phyloP scores from a whole-genome alignment of 495 filamentous ascomycete species.

The Aspergillus ellipticus region DNA sequence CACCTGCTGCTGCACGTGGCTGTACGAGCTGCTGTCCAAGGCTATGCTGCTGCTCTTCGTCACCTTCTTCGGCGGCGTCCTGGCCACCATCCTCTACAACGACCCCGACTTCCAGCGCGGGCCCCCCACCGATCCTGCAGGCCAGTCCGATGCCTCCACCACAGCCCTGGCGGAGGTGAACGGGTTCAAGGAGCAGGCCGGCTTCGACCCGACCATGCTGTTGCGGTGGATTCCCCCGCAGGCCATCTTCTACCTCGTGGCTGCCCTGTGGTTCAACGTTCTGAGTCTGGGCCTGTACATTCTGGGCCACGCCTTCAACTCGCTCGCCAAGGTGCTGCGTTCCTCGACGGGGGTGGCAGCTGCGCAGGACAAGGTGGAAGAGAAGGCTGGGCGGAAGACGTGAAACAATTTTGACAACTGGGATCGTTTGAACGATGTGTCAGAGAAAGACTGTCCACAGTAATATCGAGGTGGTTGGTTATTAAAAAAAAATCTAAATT shows the following conservation, averaged over 20 bases:
- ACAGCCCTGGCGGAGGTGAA: slow-evolving; percentile 6
- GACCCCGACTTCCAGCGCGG: slow-evolving; percentile 4
- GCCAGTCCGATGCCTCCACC: background rate
- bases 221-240: slow-evolving; percentile 12
- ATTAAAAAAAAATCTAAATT: too few species aligned
- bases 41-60: slow-evolving; percentile 11
- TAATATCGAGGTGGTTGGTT: too few species aligned
- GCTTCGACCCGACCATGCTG: slow-evolving; percentile 9
- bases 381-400: background rate
- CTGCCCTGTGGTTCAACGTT: slow-evolving; percentile 14
- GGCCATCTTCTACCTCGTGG: slow-evolving; percentile 10
- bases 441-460: too few species aligned
- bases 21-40: slow-evolving; percentile 15
- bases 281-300: slow-evolving; percentile 15
- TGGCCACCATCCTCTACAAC: slow-evolving; percentile 11
- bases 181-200: slow-evolving; percentile 11
- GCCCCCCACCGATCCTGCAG: background rate
- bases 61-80: slow-evolving; percentile 14
- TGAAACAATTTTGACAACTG: too few species aligned
- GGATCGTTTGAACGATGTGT: too few species aligned
- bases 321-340: background rate
- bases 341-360: background rate
- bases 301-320: slow-evolving; percentile 13
- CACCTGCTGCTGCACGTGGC: slow-evolving; percentile 12
- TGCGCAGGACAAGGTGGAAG: background rate